Evolutionary conservation across 805 yeast genomes (phyloP).

Genomic region (Candida boleticola): DNA sequence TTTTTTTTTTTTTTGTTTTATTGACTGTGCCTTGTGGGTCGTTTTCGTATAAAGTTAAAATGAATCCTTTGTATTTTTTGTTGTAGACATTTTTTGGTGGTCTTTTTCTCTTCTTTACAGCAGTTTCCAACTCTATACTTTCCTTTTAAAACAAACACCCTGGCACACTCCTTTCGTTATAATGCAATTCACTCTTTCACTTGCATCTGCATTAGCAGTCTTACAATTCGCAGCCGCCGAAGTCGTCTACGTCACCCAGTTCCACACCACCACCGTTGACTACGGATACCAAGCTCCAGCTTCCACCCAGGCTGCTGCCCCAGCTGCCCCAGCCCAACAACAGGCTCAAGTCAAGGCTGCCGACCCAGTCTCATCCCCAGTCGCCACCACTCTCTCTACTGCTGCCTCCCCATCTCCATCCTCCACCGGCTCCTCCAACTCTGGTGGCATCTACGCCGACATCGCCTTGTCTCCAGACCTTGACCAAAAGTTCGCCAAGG

Average conservation of each 20-base stretch:
- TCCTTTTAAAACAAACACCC: too few relatives aligned
- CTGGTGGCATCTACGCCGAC: conserved; percentile 17
- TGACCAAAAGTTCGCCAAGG: conserved; percentile 34
- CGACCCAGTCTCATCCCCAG: conserved; percentile 9
- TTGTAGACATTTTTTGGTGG: too few relatives aligned
- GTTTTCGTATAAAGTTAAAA: too few relatives aligned
- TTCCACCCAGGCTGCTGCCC: conserved; percentile 6
- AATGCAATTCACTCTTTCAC: conserved; percentile 5
- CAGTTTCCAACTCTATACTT: neutral
- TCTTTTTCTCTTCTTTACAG: neutral
- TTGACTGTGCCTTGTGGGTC: too few relatives aligned
- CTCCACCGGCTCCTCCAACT: conserved; percentile 7
- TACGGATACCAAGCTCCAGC: conserved; percentile 9
- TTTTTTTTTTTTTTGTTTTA: too few relatives aligned
- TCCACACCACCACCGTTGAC: conserved; percentile 24
- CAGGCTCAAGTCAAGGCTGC: conserved; percentile 10
- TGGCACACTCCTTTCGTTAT: too few relatives aligned
- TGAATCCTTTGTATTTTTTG: too few relatives aligned
- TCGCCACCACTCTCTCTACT: conserved; percentile 6
- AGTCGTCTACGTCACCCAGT: conserved; percentile 26
- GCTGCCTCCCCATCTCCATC: conserved; percentile 6
- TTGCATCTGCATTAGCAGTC: conserved; percentile 18
- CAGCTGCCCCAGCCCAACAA: neutral
- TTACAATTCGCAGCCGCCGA: conserved; percentile 20
- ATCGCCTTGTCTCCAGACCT: conserved; percentile 11